A percentile compares a stretch with the other conserved stretches of the same genome.
Conservation (phyloP, 1,284 basidiomycete genomes). For the Pseudozyma pruni region DNA sequence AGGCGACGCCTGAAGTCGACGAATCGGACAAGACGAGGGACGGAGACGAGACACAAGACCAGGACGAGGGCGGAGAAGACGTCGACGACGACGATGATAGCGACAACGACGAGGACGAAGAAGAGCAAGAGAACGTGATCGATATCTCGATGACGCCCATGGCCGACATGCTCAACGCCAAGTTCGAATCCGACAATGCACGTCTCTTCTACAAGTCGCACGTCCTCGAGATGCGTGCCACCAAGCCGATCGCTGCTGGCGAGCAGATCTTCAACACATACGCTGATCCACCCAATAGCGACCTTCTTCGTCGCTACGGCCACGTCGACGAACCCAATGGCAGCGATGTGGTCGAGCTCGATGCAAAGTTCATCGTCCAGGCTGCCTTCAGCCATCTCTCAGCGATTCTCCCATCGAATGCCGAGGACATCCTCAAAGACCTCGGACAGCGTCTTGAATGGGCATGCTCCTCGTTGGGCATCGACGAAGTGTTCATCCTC, state of each 20-base stretch:
- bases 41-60: constrained; percentile 7
- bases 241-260: constrained; percentile 78
- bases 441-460: constrained; percentile 52
- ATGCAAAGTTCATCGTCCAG: constrained; percentile 79
- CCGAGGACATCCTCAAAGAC: constrained; percentile 19
- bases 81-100: constrained; percentile 46
- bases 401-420: not conserved
- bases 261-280: constrained; percentile 96
- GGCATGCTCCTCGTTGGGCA: constrained; percentile 55
- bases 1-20: constrained; percentile 18
- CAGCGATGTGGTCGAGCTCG: constrained; percentile 85
- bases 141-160: constrained; percentile 94
- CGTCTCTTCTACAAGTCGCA: constrained; percentile 83
- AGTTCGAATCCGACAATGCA: constrained; percentile 69
- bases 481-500: constrained; percentile 62
- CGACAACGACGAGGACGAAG: constrained; percentile 33
- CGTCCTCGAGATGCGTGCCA: constrained; percentile 82
- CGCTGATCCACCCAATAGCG: constrained; percentile 92
- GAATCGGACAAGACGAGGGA: constrained; percentile 29
- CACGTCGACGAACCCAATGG: constrained; percentile 92
- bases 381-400: constrained; percentile 29
- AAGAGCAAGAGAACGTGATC: constrained; percentile 68
- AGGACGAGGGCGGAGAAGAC: constrained; percentile 1
- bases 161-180: constrained; percentile 80
- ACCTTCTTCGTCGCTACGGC: constrained; percentile 90